A percentile compares a stretch with the other conserved stretches of the same genome.
Evolutionary conservation across 805 yeast species (phyloP).

Genomic region (Lachancea kluyveri): DNA sequence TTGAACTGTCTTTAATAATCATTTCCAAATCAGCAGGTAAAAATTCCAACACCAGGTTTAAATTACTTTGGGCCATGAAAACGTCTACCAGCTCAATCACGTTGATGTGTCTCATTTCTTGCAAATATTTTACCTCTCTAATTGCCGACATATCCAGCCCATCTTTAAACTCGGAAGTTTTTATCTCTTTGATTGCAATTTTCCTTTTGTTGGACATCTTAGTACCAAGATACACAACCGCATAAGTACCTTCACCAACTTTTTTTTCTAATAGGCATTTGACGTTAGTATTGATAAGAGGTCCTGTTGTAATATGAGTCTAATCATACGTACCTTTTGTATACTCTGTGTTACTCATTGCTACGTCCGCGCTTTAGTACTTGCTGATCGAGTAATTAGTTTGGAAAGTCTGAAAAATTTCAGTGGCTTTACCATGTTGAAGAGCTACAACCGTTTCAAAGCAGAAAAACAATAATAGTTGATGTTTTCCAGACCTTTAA

Average conservation of each 20-base stretch:
- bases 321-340: constrained; percentile 16
- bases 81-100: constrained; percentile 88
- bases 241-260: constrained; percentile 99
- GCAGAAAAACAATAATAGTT: no score
- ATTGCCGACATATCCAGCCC: constrained; percentile 97
- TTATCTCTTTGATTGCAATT: constrained; percentile 93
- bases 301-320: neutral
- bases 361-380: no score
- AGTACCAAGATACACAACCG: constrained; percentile 86
- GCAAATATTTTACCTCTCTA: constrained; percentile 84
- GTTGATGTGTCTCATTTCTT: constrained; percentile 71
- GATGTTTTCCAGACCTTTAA: constrained; percentile 1
- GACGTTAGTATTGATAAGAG: constrained; percentile 2
- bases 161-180: constrained; percentile 88
- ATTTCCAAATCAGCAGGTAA: constrained; percentile 89
- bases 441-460: no score
- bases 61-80: constrained; percentile 53
- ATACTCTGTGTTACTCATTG: constrained; percentile 14
- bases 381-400: no score
- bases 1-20: constrained; percentile 70
- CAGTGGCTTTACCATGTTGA: no score
- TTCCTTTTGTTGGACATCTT: constrained; percentile 39
- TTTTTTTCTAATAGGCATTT: constrained; percentile 47
- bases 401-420: no score
- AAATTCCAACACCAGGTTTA: constrained; percentile 88